Base-by-base conservation (phyloP, 495 filamentous ascomycete species). In the Hypoxylon cercidicola region DNA sequence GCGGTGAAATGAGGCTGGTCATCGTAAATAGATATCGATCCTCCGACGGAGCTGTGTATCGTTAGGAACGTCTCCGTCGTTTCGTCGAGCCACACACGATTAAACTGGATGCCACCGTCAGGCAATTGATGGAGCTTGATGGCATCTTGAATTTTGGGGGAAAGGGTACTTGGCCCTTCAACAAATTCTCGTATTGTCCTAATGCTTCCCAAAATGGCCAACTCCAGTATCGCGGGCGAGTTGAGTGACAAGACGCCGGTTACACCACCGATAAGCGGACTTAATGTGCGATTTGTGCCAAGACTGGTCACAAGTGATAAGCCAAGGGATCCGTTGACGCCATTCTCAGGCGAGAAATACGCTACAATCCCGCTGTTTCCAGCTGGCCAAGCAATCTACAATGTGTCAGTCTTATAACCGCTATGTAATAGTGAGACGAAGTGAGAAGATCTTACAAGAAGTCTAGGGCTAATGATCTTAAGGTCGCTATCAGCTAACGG, bases 1-100 rank as follows among this genome's bases (percentile, higher is more conserved):
- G 77, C 64, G 1, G 70, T 56, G 25, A 90, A 84, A 9, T 32
- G 64, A 12, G 86, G 62, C 1, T 76, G 81, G 15, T 73, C 71
- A 62, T 83, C 77, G 32, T 70, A 46, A 18, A 84, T 69, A 0
- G 64, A 74, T 32, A 81, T 74, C 9, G 70, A 50, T 12, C 40
- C 13, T 12, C 59, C 47, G 10, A 67, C 62, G 0, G 57, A 51
- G 7, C 49, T 56, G 20, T 72, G 73, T 47, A 88, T 83, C 1
- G 72, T 75, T 13, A 90, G 66, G 9, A 66, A 72, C 7, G 83
- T 81, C 1, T 77, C 83, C 0, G 87, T 90, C 6, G 80, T 72
- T 55, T 87, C 87, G 69, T 90, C 87, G 1, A 89, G 75, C 87
- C 86, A 90, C 6, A 79, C 61, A 8, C 87, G 77, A 40, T 73